Conservation (phyloP, 83 land plant genomes). For the Diphasiastrum complanatum region DNA sequence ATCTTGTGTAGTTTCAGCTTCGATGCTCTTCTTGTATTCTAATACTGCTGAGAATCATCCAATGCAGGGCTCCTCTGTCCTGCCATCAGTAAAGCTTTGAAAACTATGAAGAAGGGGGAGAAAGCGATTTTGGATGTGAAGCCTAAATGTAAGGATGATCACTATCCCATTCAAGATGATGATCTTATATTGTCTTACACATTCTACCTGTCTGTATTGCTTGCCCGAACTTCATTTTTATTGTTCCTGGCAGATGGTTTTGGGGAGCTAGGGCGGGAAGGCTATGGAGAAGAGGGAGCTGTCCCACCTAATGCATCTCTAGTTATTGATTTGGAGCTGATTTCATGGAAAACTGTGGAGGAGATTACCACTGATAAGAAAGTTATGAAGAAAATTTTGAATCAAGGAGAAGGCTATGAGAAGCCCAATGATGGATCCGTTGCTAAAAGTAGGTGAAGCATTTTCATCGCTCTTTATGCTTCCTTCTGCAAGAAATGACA, state of each 20-base stretch:
- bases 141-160: slow-evolving; percentile 60
- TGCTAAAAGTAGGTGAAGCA: slow-evolving; percentile 39
- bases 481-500: background rate
- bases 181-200: background rate
- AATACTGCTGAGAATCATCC: slow-evolving; percentile 1
- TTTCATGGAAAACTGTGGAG: slow-evolving; percentile 80
- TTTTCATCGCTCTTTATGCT: background rate
- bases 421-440: slow-evolving; percentile 76
- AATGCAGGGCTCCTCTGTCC: slow-evolving; percentile 69
- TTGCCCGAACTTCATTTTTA: background rate
- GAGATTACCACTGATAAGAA: slow-evolving; percentile 53
- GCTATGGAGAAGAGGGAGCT: slow-evolving; percentile 42
- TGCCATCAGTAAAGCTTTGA: slow-evolving; percentile 75
- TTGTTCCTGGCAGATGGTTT: slow-evolving; percentile 61
- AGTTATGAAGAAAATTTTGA: slow-evolving; percentile 64
- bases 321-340: slow-evolving; percentile 54
- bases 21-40: background rate
- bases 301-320: slow-evolving; percentile 74
- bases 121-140: slow-evolving; percentile 63
- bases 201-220: background rate
- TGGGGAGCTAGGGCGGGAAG: slow-evolving; percentile 70
- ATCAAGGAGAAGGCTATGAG: slow-evolving; percentile 74
- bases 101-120: slow-evolving; percentile 85
- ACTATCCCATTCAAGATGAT: background rate
- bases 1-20: slow-evolving; percentile 2